Conservation (phyloP, 768 basidiomycete species). For the Crucibulum laeve region DNA sequence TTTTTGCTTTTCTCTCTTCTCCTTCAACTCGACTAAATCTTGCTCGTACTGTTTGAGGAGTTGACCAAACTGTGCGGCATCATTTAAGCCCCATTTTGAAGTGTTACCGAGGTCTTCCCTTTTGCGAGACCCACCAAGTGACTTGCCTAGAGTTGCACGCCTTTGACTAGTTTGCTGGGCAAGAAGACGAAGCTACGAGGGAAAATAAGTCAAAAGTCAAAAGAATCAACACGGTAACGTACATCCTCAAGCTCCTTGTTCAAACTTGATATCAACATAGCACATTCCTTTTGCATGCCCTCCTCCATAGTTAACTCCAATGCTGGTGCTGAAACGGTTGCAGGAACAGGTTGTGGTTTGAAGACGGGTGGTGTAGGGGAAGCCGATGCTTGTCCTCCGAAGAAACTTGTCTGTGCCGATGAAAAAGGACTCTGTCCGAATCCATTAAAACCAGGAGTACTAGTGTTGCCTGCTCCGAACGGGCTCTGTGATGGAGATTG, state of each 20-base stretch:
- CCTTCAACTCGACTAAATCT: conserved; percentile 49
- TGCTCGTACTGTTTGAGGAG: conserved; percentile 41
- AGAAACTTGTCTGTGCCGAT: neutral
- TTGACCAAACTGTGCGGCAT: conserved; percentile 47
- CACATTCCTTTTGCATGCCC: conserved; percentile 68
- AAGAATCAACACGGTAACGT: conserved; percentile 19
- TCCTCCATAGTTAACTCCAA: conserved; percentile 36
- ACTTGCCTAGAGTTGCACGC: conserved; percentile 29
- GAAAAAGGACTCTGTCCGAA: too few species aligned
- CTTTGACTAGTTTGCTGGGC: conserved; percentile 33
- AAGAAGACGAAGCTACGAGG: conserved; percentile 37
- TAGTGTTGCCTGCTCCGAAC: neutral
- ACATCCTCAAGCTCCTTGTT: conserved; percentile 57
- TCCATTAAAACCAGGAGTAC: neutral
- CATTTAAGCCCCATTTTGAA: conserved; percentile 50
- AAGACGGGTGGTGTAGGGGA: neutral
- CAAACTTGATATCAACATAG: conserved; percentile 40
- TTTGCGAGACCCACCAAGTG: conserved; percentile 32
- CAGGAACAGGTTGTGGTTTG: neutral
- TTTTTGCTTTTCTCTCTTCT: conserved; percentile 32
- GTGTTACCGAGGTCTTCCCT: conserved; percentile 42
- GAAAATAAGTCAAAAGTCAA: conserved; percentile 1
- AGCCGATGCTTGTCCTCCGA: neutral
- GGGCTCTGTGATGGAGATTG: neutral
- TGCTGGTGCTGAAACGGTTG: conserved; percentile 7